Base-by-base conservation (phyloP, 73 alveolate genomes). In the Paramecium primaurelia region DNA sequence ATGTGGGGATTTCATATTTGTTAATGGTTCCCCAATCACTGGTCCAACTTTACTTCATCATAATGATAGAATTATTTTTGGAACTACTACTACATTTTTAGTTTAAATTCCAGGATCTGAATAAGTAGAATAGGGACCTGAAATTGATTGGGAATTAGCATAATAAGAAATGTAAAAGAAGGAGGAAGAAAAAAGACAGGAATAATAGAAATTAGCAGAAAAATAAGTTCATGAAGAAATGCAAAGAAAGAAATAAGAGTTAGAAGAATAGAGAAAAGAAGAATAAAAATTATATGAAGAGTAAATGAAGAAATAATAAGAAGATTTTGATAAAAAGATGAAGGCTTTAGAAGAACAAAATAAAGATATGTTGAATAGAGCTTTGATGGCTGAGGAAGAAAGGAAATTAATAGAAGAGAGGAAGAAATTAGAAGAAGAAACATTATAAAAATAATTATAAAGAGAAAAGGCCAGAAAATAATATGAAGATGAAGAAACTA, bases 11-110 rank as follows among this genome's bases (percentile, higher is more conserved):
- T 89, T 80, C 12, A 77, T 93, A 16, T 92, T 68, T 59, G 86
- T 93, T 16, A 93, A 93, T 84, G 96, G 96, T 14, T 92, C 92
- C 14, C 58, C 68, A 12, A 58, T 89, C 16, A 40, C 36, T 11
- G 38, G 75, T 71, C 28, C 71, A 11, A 71, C 38, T 12, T 58
- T 64, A 34, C 71, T 96, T 1, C 42, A 16, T 8, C 97, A 93
- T 51, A 92, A 87, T 59, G 98, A 96, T 64, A 92, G 98, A 92
- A 47, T 96, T 7, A 92, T 96, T n/a, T 96, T 96, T 90, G 98
- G 98, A 16, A 90, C 98, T 32, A 83, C 93, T 8, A 60, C 96
- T 2, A 90, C 95, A 2, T 94, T 96, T 88, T 68, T 96, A 71
- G 96, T 96, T 45, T 42, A 88, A 93, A 60, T 93, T 18, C 95